A percentile compares a stretch with the other conserved stretches of the same genome.
Conservation (phyloP, 2,329 filamentous ascomycete species). For the Metarhizium sp. region DNA sequence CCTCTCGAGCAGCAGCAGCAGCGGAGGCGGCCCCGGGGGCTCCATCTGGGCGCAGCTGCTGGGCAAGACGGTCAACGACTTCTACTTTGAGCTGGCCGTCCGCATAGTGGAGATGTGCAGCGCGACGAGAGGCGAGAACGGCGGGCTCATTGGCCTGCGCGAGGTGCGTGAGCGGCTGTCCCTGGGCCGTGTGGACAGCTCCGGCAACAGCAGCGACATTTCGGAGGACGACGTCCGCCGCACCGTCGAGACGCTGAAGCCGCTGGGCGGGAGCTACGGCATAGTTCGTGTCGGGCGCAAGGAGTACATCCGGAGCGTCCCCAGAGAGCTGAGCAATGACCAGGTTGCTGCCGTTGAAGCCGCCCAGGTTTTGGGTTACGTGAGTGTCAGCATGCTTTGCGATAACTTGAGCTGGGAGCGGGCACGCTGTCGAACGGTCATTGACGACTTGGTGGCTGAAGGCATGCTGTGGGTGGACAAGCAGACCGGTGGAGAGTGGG, state of each 20-base stretch:
- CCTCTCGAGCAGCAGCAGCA: constrained; percentile 45
- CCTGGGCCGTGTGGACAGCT: constrained; percentile 50
- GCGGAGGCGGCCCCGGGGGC: constrained; percentile 18
- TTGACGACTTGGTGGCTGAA: constrained; percentile 82
- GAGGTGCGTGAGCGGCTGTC: constrained; percentile 73
- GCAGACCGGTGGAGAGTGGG: constrained; percentile 67
- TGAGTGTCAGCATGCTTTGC: constrained; percentile 82
- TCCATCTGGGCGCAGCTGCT: constrained; percentile 91
- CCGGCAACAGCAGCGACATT: constrained; percentile 42
- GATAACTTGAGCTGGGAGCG: constrained; percentile 79
- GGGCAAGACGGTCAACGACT: constrained; percentile 88
- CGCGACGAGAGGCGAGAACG: constrained; percentile 80
- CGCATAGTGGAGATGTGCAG: constrained; percentile 88
- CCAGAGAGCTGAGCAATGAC: constrained; percentile 90
- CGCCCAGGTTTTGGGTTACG: constrained; percentile 80
- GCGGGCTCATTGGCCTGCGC: constrained; percentile 75
- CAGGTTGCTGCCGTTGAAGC: constrained; percentile 89
- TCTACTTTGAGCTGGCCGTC: constrained; percentile 97
- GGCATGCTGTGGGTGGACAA: constrained; percentile 92
- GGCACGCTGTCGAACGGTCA: constrained; percentile 75
- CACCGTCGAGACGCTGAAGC: constrained; percentile 77
- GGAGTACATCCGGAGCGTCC: constrained; percentile 83
- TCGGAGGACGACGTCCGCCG: constrained; percentile 89
- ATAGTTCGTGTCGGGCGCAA: constrained; percentile 76
- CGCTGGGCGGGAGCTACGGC: constrained; percentile 79